Conservation (phyloP, 1,284 basidiomycete genomes). For the Apiotrichum sp. region DNA sequence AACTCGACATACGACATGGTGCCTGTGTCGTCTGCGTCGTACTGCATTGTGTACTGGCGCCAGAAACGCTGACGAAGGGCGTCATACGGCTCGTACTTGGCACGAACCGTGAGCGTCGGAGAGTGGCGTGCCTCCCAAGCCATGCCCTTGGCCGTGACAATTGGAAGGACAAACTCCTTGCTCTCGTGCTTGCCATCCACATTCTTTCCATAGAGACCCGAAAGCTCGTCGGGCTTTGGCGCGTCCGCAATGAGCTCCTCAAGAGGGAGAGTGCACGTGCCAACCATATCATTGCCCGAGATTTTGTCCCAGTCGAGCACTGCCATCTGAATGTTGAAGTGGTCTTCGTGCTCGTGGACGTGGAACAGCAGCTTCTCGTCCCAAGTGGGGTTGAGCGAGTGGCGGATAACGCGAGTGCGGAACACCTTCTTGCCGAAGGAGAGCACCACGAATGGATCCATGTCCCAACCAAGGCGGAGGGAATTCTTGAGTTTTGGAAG, state of each 20-base stretch:
- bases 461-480: constrained; percentile 56
- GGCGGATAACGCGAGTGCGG: constrained; percentile 80
- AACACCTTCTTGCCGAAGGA: constrained; percentile 97
- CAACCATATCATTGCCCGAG: constrained; percentile 79
- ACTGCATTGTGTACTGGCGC: constrained; percentile 82
- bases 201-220: constrained; percentile 63
- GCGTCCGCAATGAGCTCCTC: constrained; percentile 64
- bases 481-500: constrained; percentile 76
- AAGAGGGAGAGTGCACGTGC: constrained; percentile 65
- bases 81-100: constrained; percentile 91
- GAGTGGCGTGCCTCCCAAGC: constrained; percentile 45
- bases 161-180: constrained; percentile 57
- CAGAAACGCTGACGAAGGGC: constrained; percentile 86
- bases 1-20: constrained; percentile 77
- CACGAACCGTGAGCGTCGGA: constrained; percentile 54
- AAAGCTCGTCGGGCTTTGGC: constrained; percentile 63
- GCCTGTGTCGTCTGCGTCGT: constrained; percentile 81
- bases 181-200: constrained; percentile 57
- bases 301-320: constrained; percentile 87
- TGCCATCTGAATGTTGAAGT: constrained; percentile 69
- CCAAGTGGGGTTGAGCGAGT: constrained; percentile 85
- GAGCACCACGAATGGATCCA: constrained; percentile 95
- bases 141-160: constrained; percentile 40
- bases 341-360: constrained; percentile 76
- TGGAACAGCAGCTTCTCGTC: constrained; percentile 96